Percentiles rank a stretch among this genome's conserved stretches.
Conservation (phyloP, 129 eudicot genomes). For the sunflower (Helianthus annuus) region DNA sequence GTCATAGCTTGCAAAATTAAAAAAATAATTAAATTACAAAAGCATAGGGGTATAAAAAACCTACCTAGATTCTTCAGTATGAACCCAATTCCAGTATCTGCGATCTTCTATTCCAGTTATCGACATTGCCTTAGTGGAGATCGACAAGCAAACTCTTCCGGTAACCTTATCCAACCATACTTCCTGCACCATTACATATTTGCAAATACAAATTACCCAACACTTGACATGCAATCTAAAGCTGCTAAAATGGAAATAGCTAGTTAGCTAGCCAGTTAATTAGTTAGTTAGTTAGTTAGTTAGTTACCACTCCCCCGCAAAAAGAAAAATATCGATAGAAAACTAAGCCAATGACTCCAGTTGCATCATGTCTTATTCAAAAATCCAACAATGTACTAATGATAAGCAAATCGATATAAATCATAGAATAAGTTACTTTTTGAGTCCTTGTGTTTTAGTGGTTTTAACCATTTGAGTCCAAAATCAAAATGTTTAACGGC, state of each 20-base stretch:
- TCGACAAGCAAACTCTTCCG: slow-evolving; percentile 78
- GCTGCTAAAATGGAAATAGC: not conserved
- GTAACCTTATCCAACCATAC: slow-evolving; percentile 85
- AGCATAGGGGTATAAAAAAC: slow-evolving; percentile 20
- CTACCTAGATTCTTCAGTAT: slow-evolving; percentile 91
- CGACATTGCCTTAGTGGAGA: slow-evolving; percentile 64
- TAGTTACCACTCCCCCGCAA: not conserved
- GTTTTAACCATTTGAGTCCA: too few species aligned
- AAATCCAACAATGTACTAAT: not conserved
- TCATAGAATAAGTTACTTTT: too few species aligned
- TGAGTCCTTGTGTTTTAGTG: too few species aligned
- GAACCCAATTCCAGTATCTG: slow-evolving; percentile 88
- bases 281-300: too few species aligned
- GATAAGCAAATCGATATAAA: not conserved
- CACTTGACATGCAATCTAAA: slow-evolving; percentile 8
- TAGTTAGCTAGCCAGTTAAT: too few species aligned
- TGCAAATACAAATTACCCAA: not conserved
- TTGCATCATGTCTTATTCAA: not conserved
- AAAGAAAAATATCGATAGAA: not conserved
- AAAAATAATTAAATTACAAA: slow-evolving; percentile 5
- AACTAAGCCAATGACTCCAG: not conserved
- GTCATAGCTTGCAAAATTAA: slow-evolving; percentile 15
- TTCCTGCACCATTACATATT: slow-evolving; percentile 47
- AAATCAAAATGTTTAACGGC: too few species aligned
- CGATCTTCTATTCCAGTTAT: slow-evolving; percentile 94